Percentiles rank a stretch among this genome's conserved stretches.
Evolutionary conservation across 208 protist genomes (phyloP).

Genomic region (Willaertia magna): DNA sequence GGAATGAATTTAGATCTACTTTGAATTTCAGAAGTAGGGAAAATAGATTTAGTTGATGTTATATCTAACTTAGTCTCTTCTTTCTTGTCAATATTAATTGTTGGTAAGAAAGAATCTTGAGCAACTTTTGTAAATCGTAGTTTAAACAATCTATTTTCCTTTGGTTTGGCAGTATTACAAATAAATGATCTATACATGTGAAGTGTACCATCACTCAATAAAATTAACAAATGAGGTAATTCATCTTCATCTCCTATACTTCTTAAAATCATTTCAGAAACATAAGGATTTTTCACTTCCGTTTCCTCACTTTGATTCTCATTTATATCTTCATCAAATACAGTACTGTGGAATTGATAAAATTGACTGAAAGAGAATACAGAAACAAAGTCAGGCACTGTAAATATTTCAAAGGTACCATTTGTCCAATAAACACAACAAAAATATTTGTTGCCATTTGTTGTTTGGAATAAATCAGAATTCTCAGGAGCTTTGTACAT

Average conservation of each 20-base stretch:
- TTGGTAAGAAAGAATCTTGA: background rate
- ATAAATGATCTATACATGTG: slow-evolving; percentile 7
- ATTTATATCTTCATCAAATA: background rate
- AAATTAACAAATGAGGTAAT: background rate
- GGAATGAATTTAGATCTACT: slow-evolving; percentile 1
- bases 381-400: background rate
- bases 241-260: background rate
- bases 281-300: background rate
- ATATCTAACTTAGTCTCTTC: background rate
- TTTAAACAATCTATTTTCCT: background rate
- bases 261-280: slow-evolving; percentile 1
- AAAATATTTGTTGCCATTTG: background rate
- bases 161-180: background rate
- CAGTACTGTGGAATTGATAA: background rate
- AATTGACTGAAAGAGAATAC: background rate
- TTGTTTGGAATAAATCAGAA: background rate
- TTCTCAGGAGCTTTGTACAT: background rate
- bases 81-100: background rate
- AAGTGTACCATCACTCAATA: slow-evolving; percentile 8
- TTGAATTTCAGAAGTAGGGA: background rate
- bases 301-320: background rate
- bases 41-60: slow-evolving; percentile 1
- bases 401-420: slow-evolving; percentile 3
- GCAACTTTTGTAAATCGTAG: background rate
- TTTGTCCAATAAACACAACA: background rate